Percentiles rank a stretch among this genome's conserved stretches.
Conservation (phyloP, 306 rosid genomes). For the Castanospermum australe region DNA sequence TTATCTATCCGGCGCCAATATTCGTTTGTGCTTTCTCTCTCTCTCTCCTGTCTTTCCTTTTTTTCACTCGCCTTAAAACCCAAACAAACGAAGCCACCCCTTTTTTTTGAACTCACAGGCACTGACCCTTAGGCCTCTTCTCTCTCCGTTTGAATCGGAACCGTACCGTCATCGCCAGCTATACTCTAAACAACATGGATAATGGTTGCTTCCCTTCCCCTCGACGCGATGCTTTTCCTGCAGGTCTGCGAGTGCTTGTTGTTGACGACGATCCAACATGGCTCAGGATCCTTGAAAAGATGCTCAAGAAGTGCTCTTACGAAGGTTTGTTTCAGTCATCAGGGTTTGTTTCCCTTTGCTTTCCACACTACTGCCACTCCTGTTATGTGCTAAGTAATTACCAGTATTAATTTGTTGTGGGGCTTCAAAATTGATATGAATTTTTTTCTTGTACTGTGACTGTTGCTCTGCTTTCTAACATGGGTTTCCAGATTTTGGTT, state of each 20-base stretch:
- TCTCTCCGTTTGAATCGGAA: constrained; percentile 4
- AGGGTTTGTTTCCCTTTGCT: background rate
- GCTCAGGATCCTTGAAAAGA: constrained; percentile 95
- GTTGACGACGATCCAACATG: constrained; percentile 98
- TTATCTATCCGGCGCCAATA: constrained; percentile 77
- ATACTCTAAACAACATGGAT: constrained; percentile 58
- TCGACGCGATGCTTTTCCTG: constrained; percentile 69
- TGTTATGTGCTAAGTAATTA: background rate
- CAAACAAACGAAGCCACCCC: constrained; percentile 45
- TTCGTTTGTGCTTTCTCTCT: constrained; percentile 42
- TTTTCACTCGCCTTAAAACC: constrained; percentile 37
- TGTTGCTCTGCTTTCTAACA: background rate
- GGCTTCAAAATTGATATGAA: background rate
- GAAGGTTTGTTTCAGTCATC: constrained; percentile 50
- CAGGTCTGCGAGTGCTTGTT: constrained; percentile 87
- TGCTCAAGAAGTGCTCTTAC: constrained; percentile 90
- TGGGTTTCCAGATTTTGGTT: background rate
- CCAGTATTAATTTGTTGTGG: background rate
- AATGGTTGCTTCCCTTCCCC: constrained; percentile 82
- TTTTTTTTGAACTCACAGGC: constrained; percentile 33
- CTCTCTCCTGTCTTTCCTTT: constrained; percentile 12
- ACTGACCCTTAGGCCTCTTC: constrained; percentile 17
- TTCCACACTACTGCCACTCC: background rate
- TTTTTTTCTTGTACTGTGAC: constrained; percentile 10
- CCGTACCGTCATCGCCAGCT: background rate